These are phyloP conservation scores for Chenopodium album DNA, from an alignment of 148 eudicot genomes.

Conservation along the genomic window DNA sequence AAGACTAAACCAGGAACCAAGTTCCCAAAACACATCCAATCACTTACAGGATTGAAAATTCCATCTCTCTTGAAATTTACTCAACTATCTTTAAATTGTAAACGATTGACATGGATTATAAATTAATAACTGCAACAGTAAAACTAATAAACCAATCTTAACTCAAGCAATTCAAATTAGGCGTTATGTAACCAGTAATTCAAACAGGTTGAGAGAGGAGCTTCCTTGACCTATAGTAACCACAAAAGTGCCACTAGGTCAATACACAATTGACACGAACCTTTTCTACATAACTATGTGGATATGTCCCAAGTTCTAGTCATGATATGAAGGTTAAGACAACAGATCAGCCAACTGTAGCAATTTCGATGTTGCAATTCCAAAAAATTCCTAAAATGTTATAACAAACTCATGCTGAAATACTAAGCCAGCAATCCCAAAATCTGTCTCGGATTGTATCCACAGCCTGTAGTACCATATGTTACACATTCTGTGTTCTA, in stretches of 20 bases:
- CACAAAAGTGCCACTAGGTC: background rate
- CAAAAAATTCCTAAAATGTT: background rate
- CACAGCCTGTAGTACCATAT: no score
- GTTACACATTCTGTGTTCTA: background rate
- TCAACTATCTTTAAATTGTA: background rate
- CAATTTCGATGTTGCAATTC: background rate
- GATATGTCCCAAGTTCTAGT: background rate
- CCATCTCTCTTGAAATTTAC: background rate
- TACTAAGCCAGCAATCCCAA: background rate
- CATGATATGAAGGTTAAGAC: background rate
- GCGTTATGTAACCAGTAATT: background rate
- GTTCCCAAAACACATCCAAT: background rate
- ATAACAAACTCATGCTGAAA: background rate
- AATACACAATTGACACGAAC: background rate
- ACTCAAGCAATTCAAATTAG: background rate
- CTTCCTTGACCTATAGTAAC: background rate
- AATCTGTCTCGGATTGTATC: background rate
- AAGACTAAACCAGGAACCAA: background rate
- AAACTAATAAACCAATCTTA: background rate
- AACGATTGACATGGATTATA: background rate
- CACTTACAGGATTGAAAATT: background rate
- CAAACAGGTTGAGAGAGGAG: background rate
- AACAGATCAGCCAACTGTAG: background rate
- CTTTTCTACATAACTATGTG: background rate
- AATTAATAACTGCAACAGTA: background rate